Conservation (phyloP, 75 land plant genomes). For the Pseudotsuga menziesii region DNA sequence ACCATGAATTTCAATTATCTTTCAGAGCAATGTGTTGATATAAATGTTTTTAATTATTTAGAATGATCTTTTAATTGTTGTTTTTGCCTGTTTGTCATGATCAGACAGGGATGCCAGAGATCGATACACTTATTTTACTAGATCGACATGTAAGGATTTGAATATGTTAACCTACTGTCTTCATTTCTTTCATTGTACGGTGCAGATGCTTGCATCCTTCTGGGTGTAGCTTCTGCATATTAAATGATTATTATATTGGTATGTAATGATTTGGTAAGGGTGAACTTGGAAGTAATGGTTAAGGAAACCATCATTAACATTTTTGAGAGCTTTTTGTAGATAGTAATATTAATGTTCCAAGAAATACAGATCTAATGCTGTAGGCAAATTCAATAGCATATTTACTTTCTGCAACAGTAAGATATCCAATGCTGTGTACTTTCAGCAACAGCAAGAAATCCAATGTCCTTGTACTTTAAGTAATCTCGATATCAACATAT, state of each 20-base stretch:
- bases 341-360: neutral
- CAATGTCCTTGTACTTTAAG: too few species aligned
- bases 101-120: constrained; percentile 75
- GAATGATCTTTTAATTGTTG: neutral
- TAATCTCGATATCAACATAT: too few species aligned
- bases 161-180: neutral
- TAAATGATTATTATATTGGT: too few species aligned
- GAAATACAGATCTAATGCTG: too few species aligned
- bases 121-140: constrained; percentile 80
- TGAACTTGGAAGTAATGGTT: neutral
- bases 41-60: neutral
- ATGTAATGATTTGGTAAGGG: neutral
- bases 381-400: too few species aligned
- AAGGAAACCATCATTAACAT: neutral
- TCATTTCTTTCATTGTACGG: neutral
- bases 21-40: neutral
- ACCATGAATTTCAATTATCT: neutral
- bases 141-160: constrained; percentile 72
- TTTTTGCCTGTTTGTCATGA: constrained; percentile 11
- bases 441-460: too few species aligned
- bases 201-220: neutral
- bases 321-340: neutral
- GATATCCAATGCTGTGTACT: too few species aligned
- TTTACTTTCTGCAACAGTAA: too few species aligned
- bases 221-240: neutral